phyloP scores from a whole-genome alignment of 768 basidiomycete genomes.

The Suillus luteus region DNA sequence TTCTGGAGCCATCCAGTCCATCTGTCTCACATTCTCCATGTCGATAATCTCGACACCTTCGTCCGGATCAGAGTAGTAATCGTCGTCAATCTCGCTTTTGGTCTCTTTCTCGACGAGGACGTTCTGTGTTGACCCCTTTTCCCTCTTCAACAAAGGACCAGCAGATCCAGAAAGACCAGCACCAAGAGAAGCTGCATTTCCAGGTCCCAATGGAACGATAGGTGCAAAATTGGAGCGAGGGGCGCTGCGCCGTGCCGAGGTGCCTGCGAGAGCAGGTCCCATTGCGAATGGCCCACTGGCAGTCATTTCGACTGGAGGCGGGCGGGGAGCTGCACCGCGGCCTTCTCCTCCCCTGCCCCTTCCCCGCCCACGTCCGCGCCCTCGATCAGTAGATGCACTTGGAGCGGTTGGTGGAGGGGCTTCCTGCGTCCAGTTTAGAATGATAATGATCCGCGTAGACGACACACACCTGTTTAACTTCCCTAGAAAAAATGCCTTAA shows the following conservation, averaged over 20 bases:
- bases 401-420: slow-evolving; percentile 36
- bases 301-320: slow-evolving; percentile 68
- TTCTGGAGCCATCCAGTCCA: slow-evolving; percentile 92
- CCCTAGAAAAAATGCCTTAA: slow-evolving; percentile 40
- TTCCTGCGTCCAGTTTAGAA: slow-evolving; percentile 45
- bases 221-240: slow-evolving; percentile 62
- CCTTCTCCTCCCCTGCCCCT: slow-evolving; percentile 57
- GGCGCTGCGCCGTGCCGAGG: slow-evolving; percentile 47
- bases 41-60: slow-evolving; percentile 87
- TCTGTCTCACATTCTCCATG: slow-evolving; percentile 70
- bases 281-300: slow-evolving; percentile 88
- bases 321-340: slow-evolving; percentile 45
- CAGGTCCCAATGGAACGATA: slow-evolving; percentile 41
- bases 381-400: slow-evolving; percentile 42
- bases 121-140: slow-evolving; percentile 35
- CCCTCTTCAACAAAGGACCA: slow-evolving; percentile 52
- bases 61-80: slow-evolving; percentile 84
- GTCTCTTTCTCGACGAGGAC: slow-evolving; percentile 19
- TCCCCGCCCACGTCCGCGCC: slow-evolving; percentile 48
- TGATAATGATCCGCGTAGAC: background rate
- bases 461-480: slow-evolving; percentile 62
- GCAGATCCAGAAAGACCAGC: slow-evolving; percentile 51
- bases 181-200: slow-evolving; percentile 43
- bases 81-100: slow-evolving; percentile 53
- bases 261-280: slow-evolving; percentile 74